Percentiles rank a stretch among this genome's conserved stretches.
phyloP scores from a whole-genome alignment of 495 filamentous ascomycete genomes.

The Neurospora sp. region DNA sequence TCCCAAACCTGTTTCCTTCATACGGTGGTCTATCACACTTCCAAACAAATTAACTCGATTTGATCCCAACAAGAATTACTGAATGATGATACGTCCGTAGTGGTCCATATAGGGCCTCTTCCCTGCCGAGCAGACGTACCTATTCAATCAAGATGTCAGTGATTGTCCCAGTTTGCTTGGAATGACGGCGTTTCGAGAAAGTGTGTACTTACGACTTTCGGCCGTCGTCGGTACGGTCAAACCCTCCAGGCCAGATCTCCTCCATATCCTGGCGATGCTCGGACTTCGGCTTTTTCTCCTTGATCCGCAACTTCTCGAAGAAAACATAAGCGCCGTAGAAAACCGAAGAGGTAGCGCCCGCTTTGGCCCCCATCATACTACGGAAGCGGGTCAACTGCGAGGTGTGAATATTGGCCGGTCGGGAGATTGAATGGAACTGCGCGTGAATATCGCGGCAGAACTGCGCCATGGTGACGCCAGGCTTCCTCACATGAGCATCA shows the following conservation, averaged over 20 bases:
- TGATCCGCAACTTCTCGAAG: constrained; percentile 51
- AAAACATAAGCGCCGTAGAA: constrained; percentile 46
- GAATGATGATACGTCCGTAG: background rate
- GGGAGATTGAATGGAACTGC: constrained; percentile 10
- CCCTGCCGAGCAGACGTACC: background rate
- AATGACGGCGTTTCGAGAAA: background rate
- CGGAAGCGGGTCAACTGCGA: constrained; percentile 38
- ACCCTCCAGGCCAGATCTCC: constrained; percentile 23
- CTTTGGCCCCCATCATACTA: constrained; percentile 33
- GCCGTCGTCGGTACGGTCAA: constrained; percentile 9
- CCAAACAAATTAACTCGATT: background rate
- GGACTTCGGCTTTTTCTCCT: constrained; percentile 44
- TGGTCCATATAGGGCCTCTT: background rate
- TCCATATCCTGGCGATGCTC: constrained; percentile 45
- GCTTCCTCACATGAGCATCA: constrained; percentile 34
- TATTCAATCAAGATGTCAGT: background rate
- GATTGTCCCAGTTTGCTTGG: background rate
- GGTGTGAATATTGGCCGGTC: constrained; percentile 18
- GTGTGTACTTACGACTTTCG: background rate
- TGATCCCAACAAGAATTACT: background rate
- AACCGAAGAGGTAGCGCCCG: constrained; percentile 29
- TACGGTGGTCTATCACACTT: background rate
- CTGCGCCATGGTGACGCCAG: constrained; percentile 40
- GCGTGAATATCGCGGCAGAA: constrained; percentile 40
- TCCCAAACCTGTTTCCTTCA: background rate